Conservation (phyloP, 1,284 basidiomycete species). For the Marasmius fiardii region DNA sequence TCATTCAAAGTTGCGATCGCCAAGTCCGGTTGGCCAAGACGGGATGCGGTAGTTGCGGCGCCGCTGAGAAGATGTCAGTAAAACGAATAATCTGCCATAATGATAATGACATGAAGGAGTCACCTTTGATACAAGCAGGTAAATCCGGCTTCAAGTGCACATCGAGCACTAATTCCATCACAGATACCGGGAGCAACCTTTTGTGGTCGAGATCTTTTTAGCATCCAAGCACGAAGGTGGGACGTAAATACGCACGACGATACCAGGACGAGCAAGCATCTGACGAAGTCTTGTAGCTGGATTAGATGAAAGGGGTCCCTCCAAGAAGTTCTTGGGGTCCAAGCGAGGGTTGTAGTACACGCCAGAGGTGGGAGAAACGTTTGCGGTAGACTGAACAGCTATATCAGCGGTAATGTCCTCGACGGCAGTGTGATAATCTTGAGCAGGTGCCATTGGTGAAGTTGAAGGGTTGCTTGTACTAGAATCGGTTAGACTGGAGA, state of each 20-base stretch:
- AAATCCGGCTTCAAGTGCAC: constrained; percentile 76
- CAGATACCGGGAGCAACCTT: constrained; percentile 77
- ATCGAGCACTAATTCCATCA: constrained; percentile 78
- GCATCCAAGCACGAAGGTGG: neutral
- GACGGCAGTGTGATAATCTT: constrained; percentile 23
- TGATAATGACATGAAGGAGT: neutral
- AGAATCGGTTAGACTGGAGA: neutral
- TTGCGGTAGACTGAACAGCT: constrained; percentile 4
- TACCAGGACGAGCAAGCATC: constrained; percentile 72
- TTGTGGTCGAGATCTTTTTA: neutral
- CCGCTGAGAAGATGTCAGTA: constrained; percentile 28
- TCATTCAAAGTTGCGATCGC: constrained; percentile 81
- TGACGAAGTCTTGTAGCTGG: constrained; percentile 71
- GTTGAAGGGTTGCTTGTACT: neutral
- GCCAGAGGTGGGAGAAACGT: constrained; percentile 1
- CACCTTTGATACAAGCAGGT: constrained; percentile 70
- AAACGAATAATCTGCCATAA: neutral
- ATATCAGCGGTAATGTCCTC: constrained; percentile 11
- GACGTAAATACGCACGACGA: constrained; percentile 48
- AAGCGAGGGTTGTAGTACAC: constrained; percentile 56
- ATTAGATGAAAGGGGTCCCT: constrained; percentile 64
- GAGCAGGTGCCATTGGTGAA: constrained; percentile 21
- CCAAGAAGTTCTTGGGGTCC: constrained; percentile 66
- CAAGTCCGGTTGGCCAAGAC: constrained; percentile 77
- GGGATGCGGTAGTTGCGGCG: constrained; percentile 61